phyloP scores from a whole-genome alignment of 2,329 filamentous ascomycete species.

The Xylariaceae sp. region DNA sequence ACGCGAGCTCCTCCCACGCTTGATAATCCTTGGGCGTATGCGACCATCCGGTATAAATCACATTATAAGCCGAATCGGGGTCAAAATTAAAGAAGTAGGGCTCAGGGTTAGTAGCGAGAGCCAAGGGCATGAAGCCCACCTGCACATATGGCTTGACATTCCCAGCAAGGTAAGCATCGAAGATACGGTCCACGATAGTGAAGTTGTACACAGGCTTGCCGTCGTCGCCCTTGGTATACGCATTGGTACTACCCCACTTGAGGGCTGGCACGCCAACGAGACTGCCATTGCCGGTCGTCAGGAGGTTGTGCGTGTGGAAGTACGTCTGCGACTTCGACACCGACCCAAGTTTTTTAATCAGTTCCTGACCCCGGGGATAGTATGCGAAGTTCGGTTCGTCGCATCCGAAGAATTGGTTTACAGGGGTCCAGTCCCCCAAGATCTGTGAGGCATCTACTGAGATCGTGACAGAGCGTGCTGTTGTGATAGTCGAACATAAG shows the following conservation, averaged over 20 bases:
- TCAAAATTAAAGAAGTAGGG: slow-evolving; percentile 3
- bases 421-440: background rate
- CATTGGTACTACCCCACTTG: slow-evolving; percentile 4
- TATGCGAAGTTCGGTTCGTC: slow-evolving; percentile 2
- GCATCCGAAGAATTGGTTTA: background rate
- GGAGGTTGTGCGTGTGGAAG: slow-evolving; percentile 6
- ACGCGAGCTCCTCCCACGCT: background rate
- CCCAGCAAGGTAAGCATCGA: background rate
- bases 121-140: slow-evolving; percentile 4
- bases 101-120: background rate
- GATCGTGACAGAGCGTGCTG: background rate
- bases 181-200: slow-evolving; percentile 1
- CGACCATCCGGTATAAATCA: slow-evolving; percentile 1
- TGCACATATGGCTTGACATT: slow-evolving; percentile 1
- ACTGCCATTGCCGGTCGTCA: background rate
- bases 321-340: slow-evolving; percentile 1
- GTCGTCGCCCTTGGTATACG: background rate
- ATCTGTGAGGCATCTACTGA: background rate
- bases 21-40: background rate
- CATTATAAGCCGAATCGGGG: background rate
- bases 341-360: background rate
- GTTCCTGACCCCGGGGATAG: slow-evolving; percentile 1
- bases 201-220: slow-evolving; percentile 3
- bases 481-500: background rate
- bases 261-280: background rate